Conservation (phyloP, 805 yeast species). For the Metschnikowia vanudenii region DNA sequence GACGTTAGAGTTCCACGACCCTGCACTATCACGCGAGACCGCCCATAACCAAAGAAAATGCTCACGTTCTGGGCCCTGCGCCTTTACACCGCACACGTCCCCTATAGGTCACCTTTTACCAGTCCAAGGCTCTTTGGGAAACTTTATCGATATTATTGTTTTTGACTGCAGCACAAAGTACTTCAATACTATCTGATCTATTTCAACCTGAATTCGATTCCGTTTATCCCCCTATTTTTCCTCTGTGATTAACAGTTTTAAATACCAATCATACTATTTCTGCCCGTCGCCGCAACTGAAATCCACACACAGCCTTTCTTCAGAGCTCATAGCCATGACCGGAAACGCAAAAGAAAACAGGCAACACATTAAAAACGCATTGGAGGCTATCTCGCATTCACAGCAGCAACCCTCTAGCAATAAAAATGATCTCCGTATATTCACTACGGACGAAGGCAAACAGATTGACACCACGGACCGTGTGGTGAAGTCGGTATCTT, state of each 20-base stretch:
- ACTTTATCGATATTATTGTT: no score
- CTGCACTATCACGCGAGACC: not conserved
- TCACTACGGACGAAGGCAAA: constrained; percentile 59
- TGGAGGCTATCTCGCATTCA: constrained; percentile 46
- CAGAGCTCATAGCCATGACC: constrained; percentile 4
- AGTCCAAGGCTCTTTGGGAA: no score
- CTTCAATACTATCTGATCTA: not conserved
- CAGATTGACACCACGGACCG: constrained; percentile 56
- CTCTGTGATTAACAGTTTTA: not conserved
- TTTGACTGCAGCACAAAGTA: no score
- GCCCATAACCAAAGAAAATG: not conserved
- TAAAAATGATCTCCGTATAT: constrained; percentile 40
- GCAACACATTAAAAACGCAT: constrained; percentile 60
- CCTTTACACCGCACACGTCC: constrained; percentile 1
- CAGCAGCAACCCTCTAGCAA: constrained; percentile 16
- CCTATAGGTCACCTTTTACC: not conserved
- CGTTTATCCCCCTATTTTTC: not conserved
- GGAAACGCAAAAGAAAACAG: constrained; percentile 18
- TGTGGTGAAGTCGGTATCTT: constrained; percentile 53
- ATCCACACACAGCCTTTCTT: not conserved
- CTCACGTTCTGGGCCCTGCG: constrained; percentile 6
- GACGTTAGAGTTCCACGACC: not conserved
- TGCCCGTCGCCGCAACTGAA: not conserved
- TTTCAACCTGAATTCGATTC: not conserved
- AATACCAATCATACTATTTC: not conserved